Conservation (phyloP, 495 filamentous ascomycete species). For the Daldinia vernicosa region DNA sequence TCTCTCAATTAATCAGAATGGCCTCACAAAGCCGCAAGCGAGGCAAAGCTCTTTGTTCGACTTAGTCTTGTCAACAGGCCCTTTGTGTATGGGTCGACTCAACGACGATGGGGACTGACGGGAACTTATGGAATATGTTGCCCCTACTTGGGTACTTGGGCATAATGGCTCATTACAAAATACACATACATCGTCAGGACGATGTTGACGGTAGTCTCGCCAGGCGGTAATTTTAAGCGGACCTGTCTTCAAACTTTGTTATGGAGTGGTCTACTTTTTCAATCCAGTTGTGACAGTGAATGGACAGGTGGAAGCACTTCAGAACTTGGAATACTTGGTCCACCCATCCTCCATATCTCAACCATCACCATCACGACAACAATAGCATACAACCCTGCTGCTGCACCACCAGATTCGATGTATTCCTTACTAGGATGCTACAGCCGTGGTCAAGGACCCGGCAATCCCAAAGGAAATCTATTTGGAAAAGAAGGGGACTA, state of each 20-base stretch:
- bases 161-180: slow-evolving; percentile 26
- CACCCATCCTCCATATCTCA: slow-evolving; percentile 4
- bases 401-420: slow-evolving; percentile 17
- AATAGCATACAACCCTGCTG: slow-evolving; percentile 36
- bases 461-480: slow-evolving; percentile 2
- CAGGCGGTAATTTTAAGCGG: slow-evolving; percentile 25
- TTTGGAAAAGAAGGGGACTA: slow-evolving; percentile 24
- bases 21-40: slow-evolving; percentile 40
- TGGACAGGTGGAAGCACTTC: slow-evolving; percentile 13
- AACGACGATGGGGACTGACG: slow-evolving; percentile 27
- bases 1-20: slow-evolving; percentile 28
- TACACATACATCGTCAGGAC: slow-evolving; percentile 20
- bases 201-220: slow-evolving; percentile 27
- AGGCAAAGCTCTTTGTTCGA: slow-evolving; percentile 40
- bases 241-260: slow-evolving; percentile 25
- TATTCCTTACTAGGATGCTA: slow-evolving; percentile 37
- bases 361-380: slow-evolving; percentile 41
- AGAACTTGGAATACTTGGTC: slow-evolving; percentile 27
- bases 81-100: slow-evolving; percentile 36
- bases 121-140: slow-evolving; percentile 15
- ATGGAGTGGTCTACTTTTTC: slow-evolving; percentile 27
- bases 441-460: too few species aligned
- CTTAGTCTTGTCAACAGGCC: slow-evolving; percentile 2
- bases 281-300: slow-evolving; percentile 28
- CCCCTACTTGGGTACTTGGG: slow-evolving; percentile 1